Conservation (phyloP, 495 filamentous ascomycete species). For the Penicillium samsonianum region DNA sequence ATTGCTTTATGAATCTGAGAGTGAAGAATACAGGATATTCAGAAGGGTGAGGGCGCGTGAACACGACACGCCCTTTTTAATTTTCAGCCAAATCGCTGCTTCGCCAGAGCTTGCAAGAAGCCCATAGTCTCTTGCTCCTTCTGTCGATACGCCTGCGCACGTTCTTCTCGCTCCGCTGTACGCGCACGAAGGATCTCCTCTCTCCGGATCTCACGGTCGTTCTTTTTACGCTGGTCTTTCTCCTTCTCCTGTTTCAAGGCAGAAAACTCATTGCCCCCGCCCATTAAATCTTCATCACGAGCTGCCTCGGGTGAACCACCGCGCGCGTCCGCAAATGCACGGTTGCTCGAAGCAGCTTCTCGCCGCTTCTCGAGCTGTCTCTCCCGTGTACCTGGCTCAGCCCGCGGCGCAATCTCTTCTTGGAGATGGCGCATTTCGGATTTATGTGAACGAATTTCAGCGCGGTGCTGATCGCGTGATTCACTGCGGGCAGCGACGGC, state of each 20-base stretch:
- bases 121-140: slow-evolving; percentile 50
- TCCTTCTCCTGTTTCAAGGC: slow-evolving; percentile 44
- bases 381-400: slow-evolving; percentile 82
- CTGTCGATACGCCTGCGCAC: slow-evolving; percentile 43
- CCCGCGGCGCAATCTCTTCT: slow-evolving; percentile 81
- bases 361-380: slow-evolving; percentile 81
- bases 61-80: neutral
- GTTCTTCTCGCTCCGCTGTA: slow-evolving; percentile 46
- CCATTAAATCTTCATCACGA: slow-evolving; percentile 47
- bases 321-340: slow-evolving; percentile 45
- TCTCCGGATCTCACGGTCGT: slow-evolving; percentile 42
- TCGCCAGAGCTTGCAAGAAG: slow-evolving; percentile 47
- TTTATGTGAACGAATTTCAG: slow-evolving; percentile 50
- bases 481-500: slow-evolving; percentile 50
- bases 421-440: slow-evolving; percentile 36
- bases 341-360: slow-evolving; percentile 53
- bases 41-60: neutral
- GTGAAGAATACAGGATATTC: neutral
- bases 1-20: neutral
- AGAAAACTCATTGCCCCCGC: slow-evolving; percentile 44
- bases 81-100: slow-evolving; percentile 46
- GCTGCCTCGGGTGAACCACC: slow-evolving; percentile 46
- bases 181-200: slow-evolving; percentile 46
- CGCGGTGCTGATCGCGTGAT: slow-evolving; percentile 59
- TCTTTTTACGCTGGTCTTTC: slow-evolving; percentile 45